Base-by-base conservation (phyloP, 306 rosid genomes). In the Vigna mungo region DNA sequence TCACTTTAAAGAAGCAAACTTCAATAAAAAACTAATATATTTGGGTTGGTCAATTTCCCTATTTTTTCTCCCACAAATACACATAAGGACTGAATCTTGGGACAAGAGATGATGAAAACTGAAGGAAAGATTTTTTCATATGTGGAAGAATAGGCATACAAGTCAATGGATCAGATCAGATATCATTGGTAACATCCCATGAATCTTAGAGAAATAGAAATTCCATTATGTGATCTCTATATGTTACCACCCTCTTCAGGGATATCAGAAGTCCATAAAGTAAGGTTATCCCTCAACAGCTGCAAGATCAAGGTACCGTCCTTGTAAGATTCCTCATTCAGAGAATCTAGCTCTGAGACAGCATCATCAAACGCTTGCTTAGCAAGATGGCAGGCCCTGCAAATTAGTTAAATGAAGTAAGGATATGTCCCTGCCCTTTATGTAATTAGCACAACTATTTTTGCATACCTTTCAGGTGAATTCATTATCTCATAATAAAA, bases 331-430 rank as follows among this genome's bases (percentile, higher is more conserved):
- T 90, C 96, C 71, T 88, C 97, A 61, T 78, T 89, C 66, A 84
- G 87, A 67, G 83, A 37, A 74, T 88, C 92, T 75, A 92, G 87
- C 85, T 90, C 96, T 2, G 89, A 75, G 65, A 86, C 88, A 72
- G 92, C 96, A 72, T 90, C 97, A 80, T 88, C 93, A 81, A 90
- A 92, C 49, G 93, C 93, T 75, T 79, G 85, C 71, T 86, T 92
- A 61, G 97, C 97, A 75, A 92, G 96, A 77, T 88, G 85, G 83
- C 92, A 92, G 20, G 97, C 96, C 86, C 97, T 92, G 85, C 46
- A 78, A 73, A 30, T 36, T 41, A 54, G 73, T 20, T 48, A 34
- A 23, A 70, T 3, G 9, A 81, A 51, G 59, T 83, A 62, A 74
- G 73, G 41, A 74, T 78, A 60, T 64, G 46, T 58, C 8, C 32